Conservation (phyloP, 2,329 filamentous ascomycete species). For the Blastomyces parvus region DNA sequence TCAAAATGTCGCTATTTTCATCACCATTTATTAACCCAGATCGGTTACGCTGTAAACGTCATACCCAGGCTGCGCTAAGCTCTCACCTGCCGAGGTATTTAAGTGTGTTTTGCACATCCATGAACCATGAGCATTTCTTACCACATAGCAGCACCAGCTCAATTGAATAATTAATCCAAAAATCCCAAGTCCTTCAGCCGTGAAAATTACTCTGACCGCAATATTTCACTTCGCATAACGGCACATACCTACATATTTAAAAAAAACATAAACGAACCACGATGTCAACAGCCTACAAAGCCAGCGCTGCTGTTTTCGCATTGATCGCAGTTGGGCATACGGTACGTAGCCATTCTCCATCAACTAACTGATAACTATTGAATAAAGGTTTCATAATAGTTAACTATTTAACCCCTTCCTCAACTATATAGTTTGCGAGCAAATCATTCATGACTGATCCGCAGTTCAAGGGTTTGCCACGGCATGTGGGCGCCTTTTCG, state of each 20-base stretch:
- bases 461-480: slow-evolving; percentile 18
- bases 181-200: neutral
- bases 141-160: too few relatives aligned
- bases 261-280: neutral
- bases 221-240: neutral
- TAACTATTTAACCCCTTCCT: neutral
- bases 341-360: too few relatives aligned
- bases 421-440: slow-evolving; percentile 16
- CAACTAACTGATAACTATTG: neutral
- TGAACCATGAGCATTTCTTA: too few relatives aligned
- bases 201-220: neutral
- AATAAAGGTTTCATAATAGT: neutral
- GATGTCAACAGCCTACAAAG: slow-evolving; percentile 3
- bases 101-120: too few relatives aligned
- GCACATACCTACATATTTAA: neutral
- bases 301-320: slow-evolving; percentile 15
- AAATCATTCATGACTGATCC: slow-evolving; percentile 21
- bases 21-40: neutral
- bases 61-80: neutral
- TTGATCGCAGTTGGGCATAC: slow-evolving; percentile 22
- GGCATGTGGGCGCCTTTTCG: slow-evolving; percentile 12
- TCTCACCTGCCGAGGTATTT: neutral
- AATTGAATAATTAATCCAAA: neutral
- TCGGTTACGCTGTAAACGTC: neutral
- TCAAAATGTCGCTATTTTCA: neutral